Evolutionary conservation across 2,329 filamentous ascomycete genomes (phyloP).

Genomic region (Fusarium napiforme): DNA sequence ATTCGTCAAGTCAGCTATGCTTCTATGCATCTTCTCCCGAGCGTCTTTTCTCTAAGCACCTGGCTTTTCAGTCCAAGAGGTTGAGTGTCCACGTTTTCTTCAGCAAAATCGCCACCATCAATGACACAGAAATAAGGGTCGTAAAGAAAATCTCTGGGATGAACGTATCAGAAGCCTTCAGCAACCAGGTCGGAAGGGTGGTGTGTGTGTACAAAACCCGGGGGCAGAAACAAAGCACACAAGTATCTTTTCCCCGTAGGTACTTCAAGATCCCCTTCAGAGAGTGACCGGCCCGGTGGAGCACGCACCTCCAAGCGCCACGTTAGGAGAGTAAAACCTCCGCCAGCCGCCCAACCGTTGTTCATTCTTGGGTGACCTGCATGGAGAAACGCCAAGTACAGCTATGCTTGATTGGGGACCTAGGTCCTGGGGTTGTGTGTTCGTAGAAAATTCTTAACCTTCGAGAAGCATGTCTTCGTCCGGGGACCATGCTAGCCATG

Average conservation of each 20-base stretch:
- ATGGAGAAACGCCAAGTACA: slow-evolving; percentile 29
- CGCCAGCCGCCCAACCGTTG: slow-evolving; percentile 33
- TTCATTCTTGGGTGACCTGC: slow-evolving; percentile 20
- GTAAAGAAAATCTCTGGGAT: slow-evolving; percentile 4
- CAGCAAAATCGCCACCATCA: slow-evolving; percentile 22
- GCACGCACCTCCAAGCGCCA: slow-evolving; percentile 27
- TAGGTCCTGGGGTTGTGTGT: slow-evolving; percentile 19
- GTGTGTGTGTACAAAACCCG: slow-evolving; percentile 45
- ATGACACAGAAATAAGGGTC: slow-evolving; percentile 17
- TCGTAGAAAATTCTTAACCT: slow-evolving; percentile 42
- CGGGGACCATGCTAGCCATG: slow-evolving; percentile 17
- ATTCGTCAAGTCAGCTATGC: slow-evolving; percentile 25
- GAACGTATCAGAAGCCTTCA: not conserved
- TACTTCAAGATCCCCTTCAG: slow-evolving; percentile 37
- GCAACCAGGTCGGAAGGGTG: slow-evolving; percentile 16
- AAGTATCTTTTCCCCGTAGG: slow-evolving; percentile 48
- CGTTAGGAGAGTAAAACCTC: slow-evolving; percentile 31
- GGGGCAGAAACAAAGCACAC: slow-evolving; percentile 29
- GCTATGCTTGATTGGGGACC: slow-evolving; percentile 26
- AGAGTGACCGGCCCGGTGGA: slow-evolving; percentile 43
- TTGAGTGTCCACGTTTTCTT: slow-evolving; percentile 25
- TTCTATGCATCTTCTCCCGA: slow-evolving; percentile 25
- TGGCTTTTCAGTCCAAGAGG: slow-evolving; percentile 11
- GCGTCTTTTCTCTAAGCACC: slow-evolving; percentile 23
- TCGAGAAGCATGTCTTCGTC: slow-evolving; percentile 47